These are phyloP conservation scores for Colletotrichum cordylinicola DNA, from an alignment of 2,329 filamentous ascomycete species.

Conservation along the genomic window DNA sequence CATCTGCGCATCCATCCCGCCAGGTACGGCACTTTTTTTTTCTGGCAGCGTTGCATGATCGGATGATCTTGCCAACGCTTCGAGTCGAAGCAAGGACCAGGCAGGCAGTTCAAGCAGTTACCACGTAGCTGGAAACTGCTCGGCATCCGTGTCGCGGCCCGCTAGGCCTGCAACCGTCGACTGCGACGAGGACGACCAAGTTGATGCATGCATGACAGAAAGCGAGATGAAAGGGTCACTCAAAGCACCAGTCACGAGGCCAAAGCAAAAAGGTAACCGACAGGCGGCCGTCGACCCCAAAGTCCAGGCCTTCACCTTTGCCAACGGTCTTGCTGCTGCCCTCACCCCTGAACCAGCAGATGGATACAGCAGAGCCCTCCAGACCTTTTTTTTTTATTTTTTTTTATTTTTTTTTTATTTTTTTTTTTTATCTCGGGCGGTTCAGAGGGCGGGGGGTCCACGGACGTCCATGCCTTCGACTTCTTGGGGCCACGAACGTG, in stretches of 20 bases:
- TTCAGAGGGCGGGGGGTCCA: not conserved
- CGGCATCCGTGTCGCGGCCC: slow-evolving; percentile 13
- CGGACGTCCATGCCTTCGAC: not conserved
- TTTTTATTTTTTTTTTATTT: not conserved
- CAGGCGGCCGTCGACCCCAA: not conserved
- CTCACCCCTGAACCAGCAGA: not conserved
- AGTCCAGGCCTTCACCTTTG: not conserved
- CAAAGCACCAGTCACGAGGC: not conserved
- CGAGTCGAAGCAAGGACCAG: not conserved
- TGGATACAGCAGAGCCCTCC: not conserved
- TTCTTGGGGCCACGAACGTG: slow-evolving; percentile 16
- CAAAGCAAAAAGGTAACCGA: not conserved
- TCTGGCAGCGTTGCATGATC: slow-evolving; percentile 16
- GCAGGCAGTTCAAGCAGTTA: slow-evolving; percentile 9
- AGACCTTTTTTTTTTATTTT: not conserved
- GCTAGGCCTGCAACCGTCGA: slow-evolving; percentile 9
- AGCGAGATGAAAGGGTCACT: slow-evolving; percentile 20
- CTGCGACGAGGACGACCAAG: not conserved
- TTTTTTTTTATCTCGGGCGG: not conserved
- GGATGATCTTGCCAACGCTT: slow-evolving; percentile 10
- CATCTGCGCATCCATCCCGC: not conserved
- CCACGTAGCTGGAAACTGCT: slow-evolving; percentile 16
- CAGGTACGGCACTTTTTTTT: not conserved
- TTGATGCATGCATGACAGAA: slow-evolving; percentile 12
- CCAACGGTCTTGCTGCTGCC: not conserved